Conservation (phyloP, 192 early-diverging fungal genomes). For the Coemansia sp. region DNA sequence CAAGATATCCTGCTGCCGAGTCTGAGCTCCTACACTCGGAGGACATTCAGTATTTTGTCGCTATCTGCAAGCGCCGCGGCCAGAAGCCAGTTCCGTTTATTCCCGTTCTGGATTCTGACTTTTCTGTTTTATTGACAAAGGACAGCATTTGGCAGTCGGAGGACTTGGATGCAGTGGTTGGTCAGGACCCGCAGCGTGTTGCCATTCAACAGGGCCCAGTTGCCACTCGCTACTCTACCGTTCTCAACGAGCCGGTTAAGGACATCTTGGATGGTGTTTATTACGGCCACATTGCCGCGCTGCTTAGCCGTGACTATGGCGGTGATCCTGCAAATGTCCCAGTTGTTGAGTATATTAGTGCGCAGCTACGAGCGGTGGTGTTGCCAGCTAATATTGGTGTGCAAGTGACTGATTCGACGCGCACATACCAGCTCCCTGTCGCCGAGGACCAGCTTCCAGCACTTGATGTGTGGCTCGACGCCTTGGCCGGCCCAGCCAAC, state of each 20-base stretch:
- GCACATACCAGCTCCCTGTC: slow-evolving; percentile 5
- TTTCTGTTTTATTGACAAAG: slow-evolving; percentile 92
- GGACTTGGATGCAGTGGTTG: slow-evolving; percentile 81
- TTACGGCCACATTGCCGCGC: slow-evolving; percentile 72
- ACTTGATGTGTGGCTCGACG: slow-evolving; percentile 63
- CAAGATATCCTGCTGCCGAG: slow-evolving; percentile 8
- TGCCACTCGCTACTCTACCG: slow-evolving; percentile 73
- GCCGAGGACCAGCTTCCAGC: slow-evolving; percentile 8
- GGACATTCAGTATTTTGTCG: slow-evolving; percentile 48
- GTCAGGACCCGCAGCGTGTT: slow-evolving; percentile 81
- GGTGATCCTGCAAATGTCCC: slow-evolving; percentile 66
- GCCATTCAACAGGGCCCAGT: slow-evolving; percentile 89
- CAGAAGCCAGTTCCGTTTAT: slow-evolving; percentile 94
- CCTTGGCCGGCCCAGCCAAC: slow-evolving; percentile 66
- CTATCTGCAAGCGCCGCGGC: slow-evolving; percentile 45
- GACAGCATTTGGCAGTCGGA: slow-evolving; percentile 92
- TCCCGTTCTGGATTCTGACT: slow-evolving; percentile 86
- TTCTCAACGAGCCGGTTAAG: slow-evolving; percentile 83
- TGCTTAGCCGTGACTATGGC: slow-evolving; percentile 75
- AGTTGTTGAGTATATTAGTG: slow-evolving; percentile 70
- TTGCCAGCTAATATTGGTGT: not conserved
- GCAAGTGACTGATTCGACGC: not conserved
- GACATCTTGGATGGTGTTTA: slow-evolving; percentile 88
- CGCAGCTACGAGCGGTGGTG: not conserved
- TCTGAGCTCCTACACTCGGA: slow-evolving; percentile 42